Percentiles rank a stretch among this genome's conserved stretches.
Conservation (phyloP, 345 rosid species). For the Turritis glabra region DNA sequence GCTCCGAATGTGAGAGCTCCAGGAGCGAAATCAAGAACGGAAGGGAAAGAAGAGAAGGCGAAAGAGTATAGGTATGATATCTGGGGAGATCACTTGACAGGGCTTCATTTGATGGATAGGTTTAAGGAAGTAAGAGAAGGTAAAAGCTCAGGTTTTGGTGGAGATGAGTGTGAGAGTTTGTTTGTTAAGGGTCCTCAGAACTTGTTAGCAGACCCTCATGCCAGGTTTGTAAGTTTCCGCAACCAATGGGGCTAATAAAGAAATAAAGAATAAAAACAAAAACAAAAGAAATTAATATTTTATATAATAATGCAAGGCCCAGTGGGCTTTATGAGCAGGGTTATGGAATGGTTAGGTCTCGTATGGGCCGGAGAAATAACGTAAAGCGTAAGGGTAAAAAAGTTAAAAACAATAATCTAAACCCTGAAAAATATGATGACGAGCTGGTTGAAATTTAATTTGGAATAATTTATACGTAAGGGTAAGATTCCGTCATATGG, state of each 20-base stretch:
- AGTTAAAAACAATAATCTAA: too few species aligned
- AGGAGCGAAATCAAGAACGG: slow-evolving; percentile 42
- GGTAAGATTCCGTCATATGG: too few species aligned
- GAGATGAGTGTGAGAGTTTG: slow-evolving; percentile 64
- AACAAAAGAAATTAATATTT: neutral
- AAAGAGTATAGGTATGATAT: slow-evolving; percentile 66
- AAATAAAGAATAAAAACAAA: slow-evolving; percentile 29
- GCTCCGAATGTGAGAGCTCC: slow-evolving; percentile 84
- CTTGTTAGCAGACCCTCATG: slow-evolving; percentile 53
- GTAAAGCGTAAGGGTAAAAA: neutral
- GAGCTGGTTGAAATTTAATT: too few species aligned
- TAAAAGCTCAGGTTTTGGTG: slow-evolving; percentile 41
- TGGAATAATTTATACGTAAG: too few species aligned
- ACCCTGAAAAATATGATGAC: too few species aligned
- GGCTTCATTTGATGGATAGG: slow-evolving; percentile 46
- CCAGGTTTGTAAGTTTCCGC: slow-evolving; percentile 55
- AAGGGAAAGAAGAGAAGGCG: slow-evolving; percentile 42
- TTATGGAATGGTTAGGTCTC: neutral
- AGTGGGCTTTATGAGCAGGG: slow-evolving; percentile 13
- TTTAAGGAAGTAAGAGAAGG: slow-evolving; percentile 45
- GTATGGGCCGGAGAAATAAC: neutral
- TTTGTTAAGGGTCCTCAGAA: slow-evolving; percentile 80
- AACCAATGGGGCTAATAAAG: slow-evolving; percentile 53
- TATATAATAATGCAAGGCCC: slow-evolving; percentile 25
- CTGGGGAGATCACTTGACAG: slow-evolving; percentile 84